Evolutionary conservation across 352 stramenopile genomes (phyloP), one percentile per base, ranked within the genome.

Genomic region (Lagenidium giganteum): DNA sequence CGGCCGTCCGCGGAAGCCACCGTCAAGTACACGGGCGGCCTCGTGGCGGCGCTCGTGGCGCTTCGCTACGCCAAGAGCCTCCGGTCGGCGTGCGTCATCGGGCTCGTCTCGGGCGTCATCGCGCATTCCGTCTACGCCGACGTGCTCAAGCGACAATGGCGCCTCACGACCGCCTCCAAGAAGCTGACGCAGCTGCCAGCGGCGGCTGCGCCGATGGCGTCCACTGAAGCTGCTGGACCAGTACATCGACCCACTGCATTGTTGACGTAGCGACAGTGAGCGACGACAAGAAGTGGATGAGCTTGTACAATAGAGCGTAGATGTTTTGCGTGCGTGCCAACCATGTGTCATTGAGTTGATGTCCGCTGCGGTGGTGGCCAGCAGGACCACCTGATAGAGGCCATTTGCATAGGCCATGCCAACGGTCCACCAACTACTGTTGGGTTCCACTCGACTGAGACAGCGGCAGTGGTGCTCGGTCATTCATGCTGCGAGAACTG

Each of bases 101-200:
- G 77, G 1, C 31, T 89, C 16, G 48, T 89, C 24, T 74, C 73
- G 0, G 77, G 77, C 11, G 56, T 89, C 27, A 78, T 86, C 33
- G 64, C 73, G 3, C 77, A 89, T 46, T 86, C 73, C 24, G 43
- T 89, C 16, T 88, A 86, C 43, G 76, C 70, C 1, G 76, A 88
- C 26, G 72, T 88, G 43, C 46, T 88, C 38, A 62, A 57, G 27
- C n/a, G n/a, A n/a, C n/a, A n/a, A 80, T 72, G 27, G 65, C 61
- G 36, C 49, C 41, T 12, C 49, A 55, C 20, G 44, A 53, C 42
- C 39, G 26, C 28, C 22, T n/a, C 21, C 25, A 54, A 49, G 45
- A 51, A 34, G 41, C 46, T 59, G 13, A 20, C 47, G 25, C 25
- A 54, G 34, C 14, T 23, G 36, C 33, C 17, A 50, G 48, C 18